Evolutionary conservation across 2,329 filamentous ascomycete species (phyloP), one percentile per base, ranked within the genome.

Genomic region (Talaromyces sp.): DNA sequence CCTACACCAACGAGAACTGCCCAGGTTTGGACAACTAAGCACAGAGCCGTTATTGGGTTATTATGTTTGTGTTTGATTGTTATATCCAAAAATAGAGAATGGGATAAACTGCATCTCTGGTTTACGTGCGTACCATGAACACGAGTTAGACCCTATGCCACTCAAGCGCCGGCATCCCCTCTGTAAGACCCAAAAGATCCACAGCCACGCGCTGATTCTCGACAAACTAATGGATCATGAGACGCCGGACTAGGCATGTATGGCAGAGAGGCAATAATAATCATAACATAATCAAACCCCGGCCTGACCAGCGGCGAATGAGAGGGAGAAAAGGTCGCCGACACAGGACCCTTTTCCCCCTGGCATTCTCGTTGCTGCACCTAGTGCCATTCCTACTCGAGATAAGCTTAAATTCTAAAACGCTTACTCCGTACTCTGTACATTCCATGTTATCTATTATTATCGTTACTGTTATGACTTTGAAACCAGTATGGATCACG

Each of bases 171-270:
- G 97, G 70, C 87, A 89, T 53, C 92, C 93, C 32, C 32, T 11
- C 32, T 14, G 13, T 14, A 35, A 35, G 13, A 35, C 11, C 13
- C 31, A 32, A 11, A 4, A 2, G 13, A 6, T 35, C 32, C 1
- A 96, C 78, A 0, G 96, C 78, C 56, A 97, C 81, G 31, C 93
- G 85, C 60, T 86, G 76, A 27, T 82, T 79, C 93, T n/a, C 17
- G 32, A 17, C 32, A 38, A 38, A 38, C 17, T 38, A 9, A 13
- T 35, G 14, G 35, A 38, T n/a, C 35, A 7, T 38, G 35, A 38
- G 35, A 38, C 35, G 35, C 35, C 17, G 17, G 35, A 8, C 11
- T 14, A 13, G 32, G 32, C 2, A 13, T 14, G 32, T 7, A 17
- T 38, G 17, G 14, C 17, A 38, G 35, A 38, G 6, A 38, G 6